Conservation (phyloP, 306 rosid genomes). For the Sindora glabra region DNA sequence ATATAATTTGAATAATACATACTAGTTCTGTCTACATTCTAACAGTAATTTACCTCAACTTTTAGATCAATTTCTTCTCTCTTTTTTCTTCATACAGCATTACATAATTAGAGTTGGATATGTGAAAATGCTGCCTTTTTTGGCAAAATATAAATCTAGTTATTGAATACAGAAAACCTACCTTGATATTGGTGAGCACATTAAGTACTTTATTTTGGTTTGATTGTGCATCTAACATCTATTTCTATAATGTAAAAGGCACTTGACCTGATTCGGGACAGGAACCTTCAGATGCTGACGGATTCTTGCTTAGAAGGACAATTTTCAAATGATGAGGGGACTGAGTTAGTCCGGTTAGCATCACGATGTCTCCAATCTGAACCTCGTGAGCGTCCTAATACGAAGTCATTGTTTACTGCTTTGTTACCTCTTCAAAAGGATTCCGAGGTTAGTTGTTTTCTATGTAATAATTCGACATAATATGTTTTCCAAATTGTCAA, state of each 20-base stretch:
- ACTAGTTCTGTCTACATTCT: background rate
- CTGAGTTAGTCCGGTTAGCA: slow-evolving; percentile 87
- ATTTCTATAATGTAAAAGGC: slow-evolving; percentile 51
- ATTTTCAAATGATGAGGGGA: slow-evolving; percentile 83
- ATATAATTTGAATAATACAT: background rate
- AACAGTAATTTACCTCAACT: background rate
- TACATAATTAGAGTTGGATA: background rate
- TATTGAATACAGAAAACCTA: background rate
- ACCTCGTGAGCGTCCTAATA: slow-evolving; percentile 94
- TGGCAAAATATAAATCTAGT: background rate
- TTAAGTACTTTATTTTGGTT: slow-evolving; percentile 9
- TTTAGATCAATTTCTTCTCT: background rate
- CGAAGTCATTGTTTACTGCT: slow-evolving; percentile 71
- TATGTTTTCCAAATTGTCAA: background rate
- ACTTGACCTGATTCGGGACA: slow-evolving; percentile 87
- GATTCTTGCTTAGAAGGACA: slow-evolving; percentile 97
- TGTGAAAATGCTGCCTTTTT: background rate
- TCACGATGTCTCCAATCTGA: slow-evolving; percentile 87
- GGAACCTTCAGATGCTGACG: slow-evolving; percentile 73
- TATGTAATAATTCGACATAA: slow-evolving; percentile 3
- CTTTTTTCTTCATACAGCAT: background rate
- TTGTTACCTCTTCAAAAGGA: slow-evolving; percentile 88
- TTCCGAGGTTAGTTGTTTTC: slow-evolving; percentile 53
- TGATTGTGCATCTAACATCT: slow-evolving; percentile 15
- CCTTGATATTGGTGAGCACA: background rate